Conservation (phyloP, 2,329 filamentous ascomycete species). For the Trichoderma sp. region DNA sequence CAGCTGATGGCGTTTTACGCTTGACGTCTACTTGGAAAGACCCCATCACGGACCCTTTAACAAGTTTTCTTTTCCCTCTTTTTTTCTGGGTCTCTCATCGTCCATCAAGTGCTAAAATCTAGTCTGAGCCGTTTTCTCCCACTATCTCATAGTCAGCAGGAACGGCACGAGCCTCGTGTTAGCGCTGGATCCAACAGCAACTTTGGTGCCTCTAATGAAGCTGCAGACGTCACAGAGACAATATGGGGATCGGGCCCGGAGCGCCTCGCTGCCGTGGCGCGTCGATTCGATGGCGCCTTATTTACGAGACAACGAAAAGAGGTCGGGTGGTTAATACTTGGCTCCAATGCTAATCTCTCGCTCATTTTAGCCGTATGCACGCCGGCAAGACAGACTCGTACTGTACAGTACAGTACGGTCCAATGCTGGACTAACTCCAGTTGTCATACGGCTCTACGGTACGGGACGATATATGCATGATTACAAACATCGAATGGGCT, state of each 20-base stretch:
- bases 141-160: conserved; percentile 3
- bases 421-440: neutral
- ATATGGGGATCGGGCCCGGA: conserved; percentile 11
- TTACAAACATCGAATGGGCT: neutral
- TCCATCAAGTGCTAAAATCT: neutral
- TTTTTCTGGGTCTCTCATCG: neutral
- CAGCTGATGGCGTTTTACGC: neutral
- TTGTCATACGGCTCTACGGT: neutral
- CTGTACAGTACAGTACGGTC: neutral
- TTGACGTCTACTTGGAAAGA: neutral
- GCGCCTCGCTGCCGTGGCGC: conserved; percentile 4
- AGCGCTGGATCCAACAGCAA: conserved; percentile 11
- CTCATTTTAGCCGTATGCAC: neutral
- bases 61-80: neutral
- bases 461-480: neutral
- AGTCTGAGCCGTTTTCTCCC: neutral
- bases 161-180: conserved; percentile 23
- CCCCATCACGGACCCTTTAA: neutral
- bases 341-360: neutral
- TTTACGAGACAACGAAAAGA: neutral
- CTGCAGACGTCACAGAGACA: neutral
- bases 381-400: neutral
- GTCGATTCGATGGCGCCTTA: neutral
- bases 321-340: neutral
- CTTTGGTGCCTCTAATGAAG: neutral